These are phyloP conservation scores for Colletotrichum sp. DNA, from an alignment of 2,329 filamentous ascomycete species.

Conservation along the genomic window DNA sequence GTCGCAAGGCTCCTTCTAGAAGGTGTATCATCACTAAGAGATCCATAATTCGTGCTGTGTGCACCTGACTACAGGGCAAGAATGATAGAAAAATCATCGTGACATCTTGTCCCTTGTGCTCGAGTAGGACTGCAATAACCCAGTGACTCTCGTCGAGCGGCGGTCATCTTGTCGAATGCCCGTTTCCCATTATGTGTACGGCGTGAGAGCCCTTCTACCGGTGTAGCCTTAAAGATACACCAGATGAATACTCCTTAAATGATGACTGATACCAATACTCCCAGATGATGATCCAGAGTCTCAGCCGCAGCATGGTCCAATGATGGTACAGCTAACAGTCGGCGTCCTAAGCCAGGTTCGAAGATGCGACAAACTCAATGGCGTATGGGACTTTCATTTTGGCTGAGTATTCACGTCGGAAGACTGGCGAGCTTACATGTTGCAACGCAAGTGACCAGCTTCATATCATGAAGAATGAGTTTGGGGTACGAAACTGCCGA, in stretches of 20 bases:
- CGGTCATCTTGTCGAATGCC: rapidly evolving
- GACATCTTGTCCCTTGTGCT: no score
- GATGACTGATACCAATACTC: not conserved
- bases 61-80: no score
- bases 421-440: not conserved
- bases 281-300: not conserved
- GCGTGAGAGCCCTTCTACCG: not conserved
- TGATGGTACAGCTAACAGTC: not conserved
- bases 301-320: not conserved
- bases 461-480: not conserved
- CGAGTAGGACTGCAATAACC: no score
- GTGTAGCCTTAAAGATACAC: rapidly evolving
- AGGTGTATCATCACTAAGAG: no score
- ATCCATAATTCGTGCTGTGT: no score
- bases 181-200: not conserved
- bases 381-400: no score
- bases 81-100: no score
- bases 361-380: no score
- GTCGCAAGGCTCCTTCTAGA: no score
- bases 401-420: not conserved
- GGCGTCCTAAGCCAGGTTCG: not conserved
- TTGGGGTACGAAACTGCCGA: not conserved
- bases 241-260: not conserved
- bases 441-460: not conserved
- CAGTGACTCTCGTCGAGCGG: not conserved